Percentiles rank a stretch among this genome's conserved stretches.
phyloP scores from a whole-genome alignment of 2,329 filamentous ascomycete genomes.

The Trichoderma arundinaceum region DNA sequence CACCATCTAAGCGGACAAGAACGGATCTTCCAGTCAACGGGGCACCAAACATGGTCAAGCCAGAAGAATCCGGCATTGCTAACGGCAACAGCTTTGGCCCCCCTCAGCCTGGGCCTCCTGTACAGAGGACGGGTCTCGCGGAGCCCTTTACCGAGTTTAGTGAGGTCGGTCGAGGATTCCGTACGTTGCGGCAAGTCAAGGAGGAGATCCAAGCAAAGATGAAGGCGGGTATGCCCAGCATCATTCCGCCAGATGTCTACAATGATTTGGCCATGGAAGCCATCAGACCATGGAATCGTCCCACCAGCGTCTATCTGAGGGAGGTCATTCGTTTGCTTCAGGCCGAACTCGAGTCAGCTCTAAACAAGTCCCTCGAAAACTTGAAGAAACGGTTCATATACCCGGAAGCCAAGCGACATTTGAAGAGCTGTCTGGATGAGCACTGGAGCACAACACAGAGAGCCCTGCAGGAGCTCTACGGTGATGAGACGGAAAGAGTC shows the following conservation, averaged over 20 bases:
- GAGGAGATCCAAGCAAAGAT: slow-evolving; percentile 60
- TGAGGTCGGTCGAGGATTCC: slow-evolving; percentile 48
- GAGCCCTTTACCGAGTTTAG: slow-evolving; percentile 50
- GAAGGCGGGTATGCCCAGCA: slow-evolving; percentile 62
- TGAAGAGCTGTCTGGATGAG: slow-evolving; percentile 52
- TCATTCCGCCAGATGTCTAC: slow-evolving; percentile 65
- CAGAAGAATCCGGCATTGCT: slow-evolving; percentile 43
- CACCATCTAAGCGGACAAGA: slow-evolving; percentile 46
- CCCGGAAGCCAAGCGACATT: slow-evolving; percentile 50
- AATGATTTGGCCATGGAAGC: slow-evolving; percentile 62
- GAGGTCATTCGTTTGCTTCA: slow-evolving; percentile 57
- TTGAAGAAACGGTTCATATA: slow-evolving; percentile 58
- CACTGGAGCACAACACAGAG: slow-evolving; percentile 46
- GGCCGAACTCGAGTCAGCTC: slow-evolving; percentile 51
- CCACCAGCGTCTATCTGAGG: slow-evolving; percentile 56
- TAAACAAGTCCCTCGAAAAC: slow-evolving; percentile 54
- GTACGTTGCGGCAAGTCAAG: slow-evolving; percentile 58
- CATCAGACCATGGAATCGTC: slow-evolving; percentile 62
- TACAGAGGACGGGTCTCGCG: slow-evolving; percentile 36
- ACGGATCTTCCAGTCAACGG: slow-evolving; percentile 34
- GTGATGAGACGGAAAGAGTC: slow-evolving; percentile 59
- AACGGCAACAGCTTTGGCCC: slow-evolving; percentile 35
- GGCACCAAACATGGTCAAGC: slow-evolving; percentile 44
- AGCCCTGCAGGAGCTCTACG: slow-evolving; percentile 53
- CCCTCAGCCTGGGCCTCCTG: slow-evolving; percentile 20